phyloP scores from a whole-genome alignment of 805 yeast genomes.

The Suhomyces pyralidae region DNA sequence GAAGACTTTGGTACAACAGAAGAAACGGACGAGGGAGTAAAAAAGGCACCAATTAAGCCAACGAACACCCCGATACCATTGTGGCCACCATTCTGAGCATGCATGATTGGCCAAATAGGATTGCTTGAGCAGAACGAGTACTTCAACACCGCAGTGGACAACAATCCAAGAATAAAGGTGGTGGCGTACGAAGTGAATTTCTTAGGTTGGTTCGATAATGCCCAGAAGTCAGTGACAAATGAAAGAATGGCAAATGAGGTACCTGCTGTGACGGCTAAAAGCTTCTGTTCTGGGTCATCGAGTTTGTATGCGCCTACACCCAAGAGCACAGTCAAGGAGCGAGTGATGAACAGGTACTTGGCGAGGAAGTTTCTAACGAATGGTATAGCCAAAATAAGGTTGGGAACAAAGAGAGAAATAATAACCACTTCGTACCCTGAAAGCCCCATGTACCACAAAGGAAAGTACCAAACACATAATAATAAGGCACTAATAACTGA shows the following conservation, averaged over 20 bases:
- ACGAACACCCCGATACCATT: slow-evolving; percentile 64
- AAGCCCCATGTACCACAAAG: slow-evolving; percentile 96
- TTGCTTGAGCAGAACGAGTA: slow-evolving; percentile 78
- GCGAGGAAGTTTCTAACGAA: slow-evolving; percentile 35
- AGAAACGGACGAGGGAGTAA: slow-evolving; percentile 45
- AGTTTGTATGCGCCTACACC: slow-evolving; percentile 78
- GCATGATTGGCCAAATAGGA: slow-evolving; percentile 96
- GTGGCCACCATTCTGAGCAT: slow-evolving; percentile 80
- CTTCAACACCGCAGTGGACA: slow-evolving; percentile 71
- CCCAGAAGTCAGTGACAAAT: slow-evolving; percentile 51
- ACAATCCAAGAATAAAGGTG: slow-evolving; percentile 68
- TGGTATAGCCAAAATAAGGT: slow-evolving; percentile 50
- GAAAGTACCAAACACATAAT: slow-evolving; percentile 93
- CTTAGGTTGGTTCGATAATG: slow-evolving; percentile 26
- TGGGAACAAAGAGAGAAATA: slow-evolving; percentile 50
- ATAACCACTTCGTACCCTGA: slow-evolving; percentile 87
- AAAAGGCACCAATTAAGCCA: slow-evolving; percentile 62
- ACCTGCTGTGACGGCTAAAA: slow-evolving; percentile 65
- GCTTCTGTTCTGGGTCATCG: slow-evolving; percentile 65
- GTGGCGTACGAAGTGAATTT: slow-evolving; percentile 46
- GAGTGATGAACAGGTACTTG: slow-evolving; percentile 50
- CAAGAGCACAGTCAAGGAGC: slow-evolving; percentile 51
- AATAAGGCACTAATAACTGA: slow-evolving; percentile 76
- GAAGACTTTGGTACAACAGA: slow-evolving; percentile 13
- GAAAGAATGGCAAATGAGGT: slow-evolving; percentile 59